Base-by-base conservation (phyloP, 805 yeast species). In the Yarrowia bubula region DNA sequence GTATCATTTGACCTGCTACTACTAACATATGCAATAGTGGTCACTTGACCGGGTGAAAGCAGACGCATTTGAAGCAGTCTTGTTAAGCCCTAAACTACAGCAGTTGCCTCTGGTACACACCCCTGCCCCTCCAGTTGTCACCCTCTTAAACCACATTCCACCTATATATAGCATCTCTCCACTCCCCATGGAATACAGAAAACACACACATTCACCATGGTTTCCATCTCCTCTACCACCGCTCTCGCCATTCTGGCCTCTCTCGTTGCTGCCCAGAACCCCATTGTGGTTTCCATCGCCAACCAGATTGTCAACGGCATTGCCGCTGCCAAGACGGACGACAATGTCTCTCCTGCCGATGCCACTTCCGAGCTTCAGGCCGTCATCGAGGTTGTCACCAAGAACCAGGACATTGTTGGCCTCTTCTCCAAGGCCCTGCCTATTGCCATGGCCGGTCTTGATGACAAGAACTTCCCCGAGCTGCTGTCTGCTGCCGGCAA, bases 261-360 rank as follows among this genome's bases (percentile, higher is more conserved):
- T 38, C 51, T 58, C 3, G 64, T 43, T 9, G 47, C 64, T 9
- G 64, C 64, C 64, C 64, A 58, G 64, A 58, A 58, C 64, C 64
- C 51, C 51, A 44, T 58, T 18, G 51, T 42, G 33, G 51, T 22
- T 6, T 58, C 64, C 14, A 15, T 58, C 11, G 51, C 51, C 28
- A 33, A 18, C 50, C 51, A 58, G 42, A 33, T 58, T 44, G 51
- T 58, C 32, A 42, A 18, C 33, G 64, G 64, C 31, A 43, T 58
- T 17, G 64, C 35, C 35, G 47, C 64, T 4, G 64, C 64, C 51
- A 58, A 58, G 64, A 58, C 64, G 8, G 64, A 58, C 51, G 64
- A 58, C 64, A 1, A 33, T 9, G 42, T 58, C 8, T 58, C 64
- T 8, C 31, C 33, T 42, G 64, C 22, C n/a, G 22, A 58, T 18